Evolutionary conservation across 495 filamentous ascomycete species (phyloP).

Genomic region (Bathelium albidoporum): DNA sequence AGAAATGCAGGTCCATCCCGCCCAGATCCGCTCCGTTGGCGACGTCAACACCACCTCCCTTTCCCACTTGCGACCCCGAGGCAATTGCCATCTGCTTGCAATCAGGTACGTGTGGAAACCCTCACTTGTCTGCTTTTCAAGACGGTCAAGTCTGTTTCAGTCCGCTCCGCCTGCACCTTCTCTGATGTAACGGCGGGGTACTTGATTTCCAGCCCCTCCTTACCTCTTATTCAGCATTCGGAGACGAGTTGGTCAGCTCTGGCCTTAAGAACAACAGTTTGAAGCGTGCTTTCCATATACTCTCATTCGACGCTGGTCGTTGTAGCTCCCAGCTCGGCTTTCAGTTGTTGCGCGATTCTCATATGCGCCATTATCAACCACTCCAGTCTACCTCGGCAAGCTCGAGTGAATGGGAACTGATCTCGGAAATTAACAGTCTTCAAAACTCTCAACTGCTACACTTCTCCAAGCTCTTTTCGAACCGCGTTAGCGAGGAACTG

Average conservation of each 20-base stretch:
- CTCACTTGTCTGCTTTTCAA: background rate
- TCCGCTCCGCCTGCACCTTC: background rate
- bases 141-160: background rate
- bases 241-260: background rate
- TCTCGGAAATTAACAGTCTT: background rate
- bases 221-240: background rate
- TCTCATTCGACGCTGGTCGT: too few species aligned
- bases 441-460: background rate
- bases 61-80: background rate
- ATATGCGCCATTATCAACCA: too few species aligned
- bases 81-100: background rate
- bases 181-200: background rate
- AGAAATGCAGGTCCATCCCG: background rate
- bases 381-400: background rate
- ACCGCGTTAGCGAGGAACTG: background rate
- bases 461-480: background rate
- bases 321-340: too few species aligned
- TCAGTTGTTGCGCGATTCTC: background rate
- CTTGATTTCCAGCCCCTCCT: background rate
- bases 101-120: background rate
- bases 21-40: background rate
- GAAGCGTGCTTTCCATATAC: too few species aligned
- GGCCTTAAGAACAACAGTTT: background rate
- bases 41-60: background rate
- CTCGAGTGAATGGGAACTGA: background rate